A percentile compares a stretch with the other conserved stretches of the same genome.
Conservation (phyloP, 2,329 filamentous ascomycete species). For the Scedosporium aurantiacum region DNA sequence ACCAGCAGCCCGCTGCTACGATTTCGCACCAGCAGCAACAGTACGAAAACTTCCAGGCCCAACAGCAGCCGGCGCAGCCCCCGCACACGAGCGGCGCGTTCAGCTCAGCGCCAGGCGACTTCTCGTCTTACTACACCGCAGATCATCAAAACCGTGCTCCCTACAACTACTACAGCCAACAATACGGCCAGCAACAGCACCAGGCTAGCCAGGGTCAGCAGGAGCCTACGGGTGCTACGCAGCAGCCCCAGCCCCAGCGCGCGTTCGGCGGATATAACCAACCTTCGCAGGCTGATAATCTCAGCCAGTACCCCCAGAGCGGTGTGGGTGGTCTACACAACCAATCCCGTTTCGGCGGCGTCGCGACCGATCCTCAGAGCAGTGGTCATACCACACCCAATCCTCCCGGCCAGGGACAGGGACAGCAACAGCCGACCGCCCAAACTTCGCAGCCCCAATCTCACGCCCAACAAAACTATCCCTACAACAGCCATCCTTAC, state of each 20-base stretch:
- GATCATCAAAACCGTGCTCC: conserved; percentile 61
- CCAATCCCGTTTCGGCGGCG: conserved; percentile 47
- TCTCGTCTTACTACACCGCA: conserved; percentile 74
- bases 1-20: conserved; percentile 51
- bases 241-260: conserved; percentile 50
- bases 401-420: conserved; percentile 41
- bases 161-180: conserved; percentile 65
- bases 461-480: conserved; percentile 36
- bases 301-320: conserved; percentile 64
- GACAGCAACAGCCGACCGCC: conserved; percentile 32
- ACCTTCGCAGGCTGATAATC: conserved; percentile 47
- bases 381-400: conserved; percentile 89
- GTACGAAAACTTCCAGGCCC: conserved; percentile 49
- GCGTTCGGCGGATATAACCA: conserved; percentile 65
- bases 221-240: conserved; percentile 44
- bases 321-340: conserved; percentile 43
- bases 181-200: conserved; percentile 46
- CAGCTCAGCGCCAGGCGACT: conserved; percentile 68
- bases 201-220: conserved; percentile 57
- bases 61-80: conserved; percentile 46
- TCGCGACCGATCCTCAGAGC: conserved; percentile 58
- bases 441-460: conserved; percentile 33
- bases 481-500: conserved; percentile 46
- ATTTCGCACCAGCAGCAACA: conserved; percentile 32
- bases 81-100: conserved; percentile 54